Evolutionary conservation across 2,329 filamentous ascomycete species (phyloP), one percentile per base, ranked within the genome.

Genomic region (Sarocladium kiliense): DNA sequence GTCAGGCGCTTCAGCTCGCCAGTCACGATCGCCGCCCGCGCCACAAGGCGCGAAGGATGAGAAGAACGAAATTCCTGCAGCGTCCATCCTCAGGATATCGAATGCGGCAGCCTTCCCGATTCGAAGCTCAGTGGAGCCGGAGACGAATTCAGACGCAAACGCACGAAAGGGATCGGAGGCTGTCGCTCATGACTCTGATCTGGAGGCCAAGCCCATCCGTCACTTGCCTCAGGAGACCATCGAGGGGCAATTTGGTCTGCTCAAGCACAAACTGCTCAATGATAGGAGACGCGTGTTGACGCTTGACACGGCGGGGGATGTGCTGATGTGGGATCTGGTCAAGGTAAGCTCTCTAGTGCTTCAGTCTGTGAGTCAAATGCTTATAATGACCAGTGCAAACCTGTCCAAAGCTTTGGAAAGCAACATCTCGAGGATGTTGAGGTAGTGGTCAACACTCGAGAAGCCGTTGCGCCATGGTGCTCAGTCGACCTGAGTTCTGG

Each of bases 401-500:
- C 91, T 0, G 85, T 97, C 55, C 82, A 90, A 68, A 91, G 88
- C n/a, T 99, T 94, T 70, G 94, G 94, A 42, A 97, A 97, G 73
- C 84, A 88, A 44, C 89, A 97, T 70, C 79, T 99, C 2, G 93
- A 97, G 65, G 93, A 97, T 67, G 91, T 99, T 9, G 87, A 91
- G 57, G 85, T 86, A 1, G 81, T 91, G 64, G 82, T 97, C 55
- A 96, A 97, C 66, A 96, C 91, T 0, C 80, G 83, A 14, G 91
- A 96, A 67, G 92, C 87, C 30, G 90, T 97, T 37, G 88, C 93
- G 3, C 93, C 96, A 54, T 99, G 94, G 94, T 99, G 94, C 67
- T 90, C 90, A 1, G 88, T 97, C 54, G 91, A 99, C 65, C 92
- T 93, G 19, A 87, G 93, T 62, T 97, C 93, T 3, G 94, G 94